Evolutionary conservation across 2,329 filamentous ascomycete species (phyloP).

Genomic region (Aurifilum marmelostoma): DNA sequence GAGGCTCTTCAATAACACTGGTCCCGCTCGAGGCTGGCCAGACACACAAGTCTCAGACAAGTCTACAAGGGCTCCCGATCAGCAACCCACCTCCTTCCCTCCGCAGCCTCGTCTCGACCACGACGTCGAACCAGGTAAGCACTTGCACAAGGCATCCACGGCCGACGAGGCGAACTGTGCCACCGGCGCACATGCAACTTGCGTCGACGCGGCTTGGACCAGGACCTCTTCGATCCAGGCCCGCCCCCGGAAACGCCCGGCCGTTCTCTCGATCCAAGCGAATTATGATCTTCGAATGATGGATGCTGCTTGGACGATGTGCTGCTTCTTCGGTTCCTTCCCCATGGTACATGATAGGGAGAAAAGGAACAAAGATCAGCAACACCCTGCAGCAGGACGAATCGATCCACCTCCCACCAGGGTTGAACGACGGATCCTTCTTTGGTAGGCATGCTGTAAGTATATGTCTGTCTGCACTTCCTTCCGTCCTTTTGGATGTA

Average conservation of each 20-base stretch:
- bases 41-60: background rate
- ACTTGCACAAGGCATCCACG: background rate
- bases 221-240: slow-evolving; percentile 2
- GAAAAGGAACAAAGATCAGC: background rate
- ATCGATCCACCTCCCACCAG: background rate
- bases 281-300: background rate
- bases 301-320: background rate
- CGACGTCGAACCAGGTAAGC: slow-evolving; percentile 10
- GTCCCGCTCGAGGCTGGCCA: slow-evolving; percentile 2
- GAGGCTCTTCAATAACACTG: background rate
- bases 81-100: background rate
- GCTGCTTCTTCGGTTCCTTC: background rate
- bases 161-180: background rate
- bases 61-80: background rate
- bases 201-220: background rate
- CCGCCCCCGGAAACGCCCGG: background rate
- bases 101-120: slow-evolving; percentile 11
- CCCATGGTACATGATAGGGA: background rate
- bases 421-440: background rate
- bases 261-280: background rate
- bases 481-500: background rate
- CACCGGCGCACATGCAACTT: background rate
- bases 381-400: background rate
- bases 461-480: background rate
- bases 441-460: background rate